phyloP scores from a whole-genome alignment of 208 protist genomes.

The Naegleria fowleri region DNA sequence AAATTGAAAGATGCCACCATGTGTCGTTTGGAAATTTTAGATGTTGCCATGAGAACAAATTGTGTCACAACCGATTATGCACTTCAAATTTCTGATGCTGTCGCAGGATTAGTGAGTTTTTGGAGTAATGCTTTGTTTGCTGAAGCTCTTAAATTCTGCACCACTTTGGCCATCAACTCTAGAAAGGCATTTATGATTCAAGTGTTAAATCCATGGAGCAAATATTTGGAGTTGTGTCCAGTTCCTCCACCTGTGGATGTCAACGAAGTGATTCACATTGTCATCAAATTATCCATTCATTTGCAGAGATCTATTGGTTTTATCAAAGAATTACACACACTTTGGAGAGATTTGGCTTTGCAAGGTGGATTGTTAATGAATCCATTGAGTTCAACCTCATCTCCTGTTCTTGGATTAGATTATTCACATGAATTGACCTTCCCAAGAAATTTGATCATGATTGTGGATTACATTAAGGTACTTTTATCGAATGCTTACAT shows the following conservation, averaged over 20 bases:
- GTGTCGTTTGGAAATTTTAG: neutral
- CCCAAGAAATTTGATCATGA: neutral
- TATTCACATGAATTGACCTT: neutral
- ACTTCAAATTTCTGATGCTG: neutral
- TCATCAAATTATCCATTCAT: neutral
- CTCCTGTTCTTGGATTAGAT: neutral
- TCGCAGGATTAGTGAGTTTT: neutral
- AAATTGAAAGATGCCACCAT: neutral
- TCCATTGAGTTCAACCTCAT: neutral
- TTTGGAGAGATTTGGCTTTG: neutral
- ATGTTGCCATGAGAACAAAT: neutral
- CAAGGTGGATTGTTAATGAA: neutral
- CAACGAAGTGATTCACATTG: neutral
- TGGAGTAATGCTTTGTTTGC: neutral
- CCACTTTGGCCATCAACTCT: neutral
- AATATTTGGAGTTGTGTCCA: neutral
- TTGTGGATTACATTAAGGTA: neutral
- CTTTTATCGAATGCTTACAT: neutral
- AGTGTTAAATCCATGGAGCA: neutral
- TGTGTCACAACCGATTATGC: neutral
- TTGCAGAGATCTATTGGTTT: neutral
- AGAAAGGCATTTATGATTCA: neutral
- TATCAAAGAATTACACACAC: neutral
- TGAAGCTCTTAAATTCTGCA: neutral
- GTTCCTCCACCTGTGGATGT: neutral